Evolutionary conservation across 116 monocot species (phyloP), one percentile per base, ranked within the genome.

Genomic region (Cymodocea nodosa): DNA sequence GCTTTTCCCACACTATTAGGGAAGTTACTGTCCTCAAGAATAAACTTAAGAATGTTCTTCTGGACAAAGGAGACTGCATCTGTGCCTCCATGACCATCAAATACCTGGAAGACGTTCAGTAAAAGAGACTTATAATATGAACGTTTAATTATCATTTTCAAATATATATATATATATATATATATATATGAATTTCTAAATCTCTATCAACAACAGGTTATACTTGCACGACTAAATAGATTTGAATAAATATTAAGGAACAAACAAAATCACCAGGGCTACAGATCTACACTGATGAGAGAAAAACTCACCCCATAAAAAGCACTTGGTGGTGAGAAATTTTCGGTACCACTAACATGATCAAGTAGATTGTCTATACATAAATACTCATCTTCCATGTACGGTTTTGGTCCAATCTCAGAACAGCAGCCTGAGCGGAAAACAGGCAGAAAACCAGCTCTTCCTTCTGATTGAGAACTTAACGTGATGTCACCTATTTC

Each of bases 81-180:
- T 18, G 51, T 78, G 30, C 99, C 99, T 44, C 99, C 92, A 79
- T 99, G 99, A 14, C 99, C 99, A 79, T 99, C 99, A 81, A 99
- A 99, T 17, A 99, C 92, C 99, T 99, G 15, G 10, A 39, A 73
- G 48, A 63, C 8, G 9, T 30, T 30, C 30, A 30, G 1, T 30
- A 30, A 1, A 30, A 30, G 30, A 30, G 30, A 30, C 30, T 30
- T 30, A 30, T 30, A 30, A 30, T 30, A 30, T 30, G 2, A 30
- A 30, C 3, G 1, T 30, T 30, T 30, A 30, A 30, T 30, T 30
- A 30, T 30, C 30, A 30, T 3, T 30, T 30, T 30, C 30, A 30
- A 30, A 30, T 1, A 30, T n/a, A n/a, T n/a, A n/a, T n/a, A n/a
- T n/a, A n/a, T n/a, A n/a, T n/a, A n/a, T n/a, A n/a, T n/a, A n/a